Evolutionary conservation across 2,329 filamentous ascomycete genomes (phyloP), one percentile per base, ranked within the genome.

Genomic region (Pseudogymnoascus sp.): DNA sequence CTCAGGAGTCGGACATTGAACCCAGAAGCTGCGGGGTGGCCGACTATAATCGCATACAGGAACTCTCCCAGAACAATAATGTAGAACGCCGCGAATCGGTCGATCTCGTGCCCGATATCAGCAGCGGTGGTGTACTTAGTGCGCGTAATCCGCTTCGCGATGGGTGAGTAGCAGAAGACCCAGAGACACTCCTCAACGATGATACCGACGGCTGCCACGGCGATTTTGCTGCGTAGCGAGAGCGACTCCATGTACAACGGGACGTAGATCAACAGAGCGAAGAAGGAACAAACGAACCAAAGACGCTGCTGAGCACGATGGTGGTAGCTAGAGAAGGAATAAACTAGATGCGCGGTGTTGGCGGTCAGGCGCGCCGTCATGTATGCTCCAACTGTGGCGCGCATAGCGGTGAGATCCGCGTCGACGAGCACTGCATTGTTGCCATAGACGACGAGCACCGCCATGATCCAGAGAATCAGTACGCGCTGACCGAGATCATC

Each of bases 51-150:
- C 63, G 75, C 75, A 64, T 79, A 80, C 14, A 80, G 72, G 65
- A 80, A 81, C 65, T 81, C 79, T 61, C 78, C 79, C 0, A 81
- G 75, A n/a, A 79, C 78, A 63, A 81, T 80, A 65, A 81, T 81
- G 69, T 78, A 80, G 65, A 81, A 81, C 12, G 78, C 79, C 0
- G 78, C 78, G 70, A 80, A 78, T 8, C 79, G 76, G 65, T 81
- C 79, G 35, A 80, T 73, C 66, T 81, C 79, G 65, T 81, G 79
- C 10, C 76, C 73, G 61, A 81, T 78, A 63, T 81, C 78, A 3
- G 80, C 77, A 0, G 79, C 79, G 0, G 79, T 80, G 63, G 77
- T 77, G 64, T 78, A 81, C 7, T 73, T 75, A 14, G 78, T 72
- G 35, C 74, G 73, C 21, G 80, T 70, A 35, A 75, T 69, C 25